Conservation (phyloP, 352 stramenopile species). For the Globisporangium heterothallicum region DNA sequence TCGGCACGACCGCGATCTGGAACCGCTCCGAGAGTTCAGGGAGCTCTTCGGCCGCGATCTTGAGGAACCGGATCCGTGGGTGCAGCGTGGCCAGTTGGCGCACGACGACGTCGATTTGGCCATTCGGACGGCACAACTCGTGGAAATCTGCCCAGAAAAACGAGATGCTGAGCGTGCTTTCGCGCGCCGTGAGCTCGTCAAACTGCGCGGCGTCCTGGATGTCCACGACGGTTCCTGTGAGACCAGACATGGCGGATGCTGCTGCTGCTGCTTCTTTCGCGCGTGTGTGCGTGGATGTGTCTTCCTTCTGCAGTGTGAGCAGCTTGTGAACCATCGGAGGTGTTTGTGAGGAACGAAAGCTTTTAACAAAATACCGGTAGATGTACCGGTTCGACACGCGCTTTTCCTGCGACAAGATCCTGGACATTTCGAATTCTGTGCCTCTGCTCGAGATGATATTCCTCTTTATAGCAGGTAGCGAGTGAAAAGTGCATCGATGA, state of each 20-base stretch:
- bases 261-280: no score
- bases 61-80: constrained; percentile 80
- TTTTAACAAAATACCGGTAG: constrained; percentile 1
- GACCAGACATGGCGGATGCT: constrained; percentile 24
- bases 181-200: constrained; percentile 66
- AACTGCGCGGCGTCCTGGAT: constrained; percentile 73
- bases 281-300: no score
- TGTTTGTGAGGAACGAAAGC: no score
- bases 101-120: constrained; percentile 82
- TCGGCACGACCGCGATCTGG: constrained; percentile 91
- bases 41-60: constrained; percentile 82
- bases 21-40: constrained; percentile 84
- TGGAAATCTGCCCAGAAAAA: constrained; percentile 88
- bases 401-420: no score
- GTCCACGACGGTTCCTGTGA: constrained; percentile 60
- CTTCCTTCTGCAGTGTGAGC: no score
- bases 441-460: no score
- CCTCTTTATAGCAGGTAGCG: no score
- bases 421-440: no score
- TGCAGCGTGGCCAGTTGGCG: constrained; percentile 76
- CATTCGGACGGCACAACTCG: constrained; percentile 75
- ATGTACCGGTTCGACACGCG: not conserved
- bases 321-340: no score
- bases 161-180: constrained; percentile 68
- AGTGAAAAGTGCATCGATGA: no score